Base-by-base conservation (phyloP, 2,329 filamentous ascomycete species). In the Sclerotiophoma versabilis region DNA sequence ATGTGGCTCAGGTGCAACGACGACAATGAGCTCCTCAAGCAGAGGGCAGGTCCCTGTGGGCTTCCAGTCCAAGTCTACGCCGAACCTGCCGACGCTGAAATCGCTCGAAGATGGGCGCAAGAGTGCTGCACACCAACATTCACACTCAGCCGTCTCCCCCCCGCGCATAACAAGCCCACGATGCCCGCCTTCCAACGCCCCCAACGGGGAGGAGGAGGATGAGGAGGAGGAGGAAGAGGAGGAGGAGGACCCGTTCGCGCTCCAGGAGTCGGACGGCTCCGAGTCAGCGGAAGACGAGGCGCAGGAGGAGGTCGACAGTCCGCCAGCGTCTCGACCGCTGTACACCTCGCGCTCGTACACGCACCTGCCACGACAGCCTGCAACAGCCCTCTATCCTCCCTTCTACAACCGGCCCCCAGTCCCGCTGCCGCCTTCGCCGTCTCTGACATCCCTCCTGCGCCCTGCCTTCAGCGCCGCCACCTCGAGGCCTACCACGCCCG, bases 341-440 rank as follows among this genome's bases (percentile, higher is more conserved):
- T 76, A 74, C 58, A 77, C 76, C 54, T 80, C 75, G 4, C 74
- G 75, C 37, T 79, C 77, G 19, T 75, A 81, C 42, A 77, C 73
- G n/a, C 75, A 80, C 30, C 75, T 81, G 2, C 66, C 71, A 1
- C 76, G 63, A 17, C 69, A 72, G 20, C 68, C 70, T 3, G 60
- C 65, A 1, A 68, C 61, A 20, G 63, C 65, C 7, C 66, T 80
- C 59, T 90, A 88, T 73, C 95, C 95, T 22, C 95, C 95, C 14
- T 98, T 98, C 81, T 99, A 99, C 81, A 96, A 96, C 61, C 87
- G 93, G 3, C 95, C 95, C n/a, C 95, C 95, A 0, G 97, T 92
- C 2, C 93, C 95, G 3, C 82, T 98, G 0, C 95, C 95, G 0
- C 93, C 93, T 0, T 96, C 92, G 0, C 95, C 95, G 0, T 96